Conservation (phyloP, 768 basidiomycete genomes). For the Nidularia sp. region DNA sequence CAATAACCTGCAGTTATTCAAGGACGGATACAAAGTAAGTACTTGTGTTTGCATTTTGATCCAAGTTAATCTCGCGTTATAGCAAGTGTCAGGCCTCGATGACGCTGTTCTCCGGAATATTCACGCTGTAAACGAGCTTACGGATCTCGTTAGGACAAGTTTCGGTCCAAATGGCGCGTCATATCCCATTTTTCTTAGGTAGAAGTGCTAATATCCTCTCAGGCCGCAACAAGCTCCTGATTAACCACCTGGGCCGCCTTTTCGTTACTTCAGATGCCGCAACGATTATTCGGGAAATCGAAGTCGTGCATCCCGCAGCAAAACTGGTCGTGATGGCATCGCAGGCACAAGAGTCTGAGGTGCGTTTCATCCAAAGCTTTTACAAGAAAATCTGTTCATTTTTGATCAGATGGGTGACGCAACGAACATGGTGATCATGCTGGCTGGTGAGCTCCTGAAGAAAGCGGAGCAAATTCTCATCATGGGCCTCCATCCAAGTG, state of each 20-base stretch:
- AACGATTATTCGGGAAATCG: conserved; percentile 96
- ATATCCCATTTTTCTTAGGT: conserved; percentile 3
- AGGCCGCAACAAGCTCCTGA: conserved; percentile 97
- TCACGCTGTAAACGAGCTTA: conserved; percentile 91
- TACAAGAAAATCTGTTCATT: neutral
- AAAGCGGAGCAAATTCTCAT: conserved; percentile 87
- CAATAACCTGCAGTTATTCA: conserved; percentile 89
- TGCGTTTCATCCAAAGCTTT: conserved; percentile 26
- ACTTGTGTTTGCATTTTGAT: neutral
- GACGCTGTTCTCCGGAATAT: conserved; percentile 98
- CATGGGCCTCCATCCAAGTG: conserved; percentile 97
- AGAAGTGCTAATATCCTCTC: conserved; percentile 4
- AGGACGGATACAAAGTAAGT: conserved; percentile 90
- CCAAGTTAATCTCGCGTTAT: conserved; percentile 4
- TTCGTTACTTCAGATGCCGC: conserved; percentile 99
- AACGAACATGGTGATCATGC: conserved; percentile 92
- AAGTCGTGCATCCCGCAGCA: conserved; percentile 97
- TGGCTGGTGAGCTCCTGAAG: conserved; percentile 93
- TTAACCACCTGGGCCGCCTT: conserved; percentile 92
- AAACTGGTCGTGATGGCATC: conserved; percentile 99
- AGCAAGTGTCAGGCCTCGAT: conserved; percentile 85
- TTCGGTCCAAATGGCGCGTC: conserved; percentile 91
- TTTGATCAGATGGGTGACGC: conserved; percentile 86
- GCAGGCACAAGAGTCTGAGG: conserved; percentile 94
- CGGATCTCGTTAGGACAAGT: conserved; percentile 92